Percentiles rank a stretch among this genome's conserved stretches.
phyloP scores from a whole-genome alignment of 2,329 filamentous ascomycete species.

The Ophiostoma perfectum region DNA sequence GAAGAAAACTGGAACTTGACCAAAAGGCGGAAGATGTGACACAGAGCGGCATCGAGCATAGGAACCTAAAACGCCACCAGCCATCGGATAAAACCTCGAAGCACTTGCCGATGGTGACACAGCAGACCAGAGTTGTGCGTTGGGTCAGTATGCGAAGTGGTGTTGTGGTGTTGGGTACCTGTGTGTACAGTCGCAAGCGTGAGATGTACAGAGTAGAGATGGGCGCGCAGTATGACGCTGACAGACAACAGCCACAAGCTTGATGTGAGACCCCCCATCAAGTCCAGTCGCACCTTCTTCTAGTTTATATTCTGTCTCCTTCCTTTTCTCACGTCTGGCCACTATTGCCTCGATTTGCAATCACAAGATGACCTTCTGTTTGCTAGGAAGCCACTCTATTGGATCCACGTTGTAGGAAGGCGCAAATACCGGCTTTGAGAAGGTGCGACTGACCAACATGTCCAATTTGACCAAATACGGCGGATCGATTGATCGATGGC shows the following conservation, averaged over 20 bases:
- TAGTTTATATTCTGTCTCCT: background rate
- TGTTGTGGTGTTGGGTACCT: background rate
- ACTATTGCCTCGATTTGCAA: background rate
- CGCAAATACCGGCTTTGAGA: background rate
- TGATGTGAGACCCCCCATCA: background rate
- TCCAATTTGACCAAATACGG: background rate
- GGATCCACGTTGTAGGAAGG: constrained; percentile 5
- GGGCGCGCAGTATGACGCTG: too few species aligned
- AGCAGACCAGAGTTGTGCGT: background rate
- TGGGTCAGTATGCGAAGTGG: background rate
- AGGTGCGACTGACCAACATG: background rate
- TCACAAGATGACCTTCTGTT: background rate
- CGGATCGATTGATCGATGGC: background rate
- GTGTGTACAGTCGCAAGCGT: too few species aligned
- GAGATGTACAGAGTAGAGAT: too few species aligned
- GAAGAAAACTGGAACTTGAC: background rate
- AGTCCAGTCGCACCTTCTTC: background rate
- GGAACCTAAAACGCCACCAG: background rate
- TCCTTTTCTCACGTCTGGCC: background rate
- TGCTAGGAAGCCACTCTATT: background rate
- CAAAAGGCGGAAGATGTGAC: background rate
- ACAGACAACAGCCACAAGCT: background rate
- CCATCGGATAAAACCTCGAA: background rate
- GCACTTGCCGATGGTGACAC: constrained; percentile 1
- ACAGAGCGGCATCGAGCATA: background rate